These are phyloP conservation scores for Vigna unguiculata DNA, from an alignment of 306 rosid genomes.

Conservation along the genomic window DNA sequence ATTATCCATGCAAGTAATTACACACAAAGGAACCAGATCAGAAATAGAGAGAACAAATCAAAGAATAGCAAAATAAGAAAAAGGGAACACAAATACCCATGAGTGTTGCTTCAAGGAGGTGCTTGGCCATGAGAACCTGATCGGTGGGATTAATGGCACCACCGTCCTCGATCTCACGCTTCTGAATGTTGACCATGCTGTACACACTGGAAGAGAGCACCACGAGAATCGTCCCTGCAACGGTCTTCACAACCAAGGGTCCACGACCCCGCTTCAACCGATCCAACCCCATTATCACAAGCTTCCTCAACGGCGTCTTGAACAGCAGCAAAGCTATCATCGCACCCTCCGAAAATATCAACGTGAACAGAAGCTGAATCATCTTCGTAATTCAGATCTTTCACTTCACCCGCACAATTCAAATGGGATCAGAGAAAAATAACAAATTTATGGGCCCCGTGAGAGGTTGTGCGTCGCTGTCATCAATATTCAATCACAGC, in stretches of 20 bases:
- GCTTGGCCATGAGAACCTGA: slow-evolving; percentile 92
- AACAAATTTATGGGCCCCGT: background rate
- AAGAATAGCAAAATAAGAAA: background rate
- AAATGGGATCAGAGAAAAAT: background rate
- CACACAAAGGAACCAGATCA: slow-evolving; percentile 2
- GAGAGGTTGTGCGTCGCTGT: slow-evolving; percentile 33
- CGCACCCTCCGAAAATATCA: slow-evolving; percentile 68
- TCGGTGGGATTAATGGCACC: slow-evolving; percentile 74
- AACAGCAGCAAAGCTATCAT: slow-evolving; percentile 63
- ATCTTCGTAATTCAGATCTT: slow-evolving; percentile 52
- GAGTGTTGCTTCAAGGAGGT: slow-evolving; percentile 86
- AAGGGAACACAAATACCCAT: slow-evolving; percentile 60
- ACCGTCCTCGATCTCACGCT: slow-evolving; percentile 68
- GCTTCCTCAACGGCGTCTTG: slow-evolving; percentile 88
- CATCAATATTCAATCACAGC: slow-evolving; percentile 27
- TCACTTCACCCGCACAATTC: slow-evolving; percentile 14
- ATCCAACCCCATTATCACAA: slow-evolving; percentile 74
- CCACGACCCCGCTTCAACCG: slow-evolving; percentile 86
- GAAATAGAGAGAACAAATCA: background rate
- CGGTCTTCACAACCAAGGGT: slow-evolving; percentile 80
- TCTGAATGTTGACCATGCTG: slow-evolving; percentile 66
- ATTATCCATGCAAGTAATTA: background rate
- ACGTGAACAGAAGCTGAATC: slow-evolving; percentile 71
- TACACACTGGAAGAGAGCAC: slow-evolving; percentile 62
- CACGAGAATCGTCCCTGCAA: slow-evolving; percentile 63